Evolutionary conservation across 169 alveolate species (phyloP).

Genomic region (Plasmodium inui): DNA sequence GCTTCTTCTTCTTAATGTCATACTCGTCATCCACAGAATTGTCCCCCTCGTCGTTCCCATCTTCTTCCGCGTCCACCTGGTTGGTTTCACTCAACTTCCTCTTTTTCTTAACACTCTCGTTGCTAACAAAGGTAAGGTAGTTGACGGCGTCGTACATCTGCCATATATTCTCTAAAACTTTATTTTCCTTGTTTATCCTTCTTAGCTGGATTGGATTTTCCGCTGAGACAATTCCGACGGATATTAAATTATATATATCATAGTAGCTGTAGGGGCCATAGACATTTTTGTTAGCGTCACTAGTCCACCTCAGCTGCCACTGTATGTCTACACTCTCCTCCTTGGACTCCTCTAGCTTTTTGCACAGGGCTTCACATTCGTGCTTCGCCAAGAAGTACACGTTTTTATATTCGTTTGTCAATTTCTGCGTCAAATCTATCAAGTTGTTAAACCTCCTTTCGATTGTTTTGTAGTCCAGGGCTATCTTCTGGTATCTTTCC

Average conservation of each 20-base stretch:
- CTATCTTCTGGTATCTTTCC: constrained; percentile 30
- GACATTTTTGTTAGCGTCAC: constrained; percentile 44
- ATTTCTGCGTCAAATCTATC: constrained; percentile 71
- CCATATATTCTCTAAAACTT: constrained; percentile 69
- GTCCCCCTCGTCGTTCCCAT: neutral
- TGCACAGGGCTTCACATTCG: constrained; percentile 60
- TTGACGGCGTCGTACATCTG: constrained; percentile 72
- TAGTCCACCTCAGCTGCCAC: constrained; percentile 64
- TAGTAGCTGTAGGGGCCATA: constrained; percentile 71
- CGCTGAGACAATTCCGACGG: constrained; percentile 58
- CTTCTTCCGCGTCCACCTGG: constrained; percentile 2
- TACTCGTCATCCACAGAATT: constrained; percentile 23
- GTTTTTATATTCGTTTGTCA: constrained; percentile 69
- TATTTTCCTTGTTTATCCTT: constrained; percentile 58
- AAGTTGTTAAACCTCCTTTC: constrained; percentile 68
- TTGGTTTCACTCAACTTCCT: constrained; percentile 35
- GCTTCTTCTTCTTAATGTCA: constrained; percentile 47
- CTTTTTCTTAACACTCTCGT: constrained; percentile 65
- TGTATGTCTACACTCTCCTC: constrained; percentile 48
- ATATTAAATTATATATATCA: constrained; percentile 68
- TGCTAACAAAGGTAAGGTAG: constrained; percentile 64
- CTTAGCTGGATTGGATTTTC: constrained; percentile 56
- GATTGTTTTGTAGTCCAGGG: constrained; percentile 62
- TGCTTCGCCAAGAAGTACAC: constrained; percentile 65
- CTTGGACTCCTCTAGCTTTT: constrained; percentile 59